phyloP scores from a whole-genome alignment of 1,139 yeast genomes.

The Tardiomyces blankii region DNA sequence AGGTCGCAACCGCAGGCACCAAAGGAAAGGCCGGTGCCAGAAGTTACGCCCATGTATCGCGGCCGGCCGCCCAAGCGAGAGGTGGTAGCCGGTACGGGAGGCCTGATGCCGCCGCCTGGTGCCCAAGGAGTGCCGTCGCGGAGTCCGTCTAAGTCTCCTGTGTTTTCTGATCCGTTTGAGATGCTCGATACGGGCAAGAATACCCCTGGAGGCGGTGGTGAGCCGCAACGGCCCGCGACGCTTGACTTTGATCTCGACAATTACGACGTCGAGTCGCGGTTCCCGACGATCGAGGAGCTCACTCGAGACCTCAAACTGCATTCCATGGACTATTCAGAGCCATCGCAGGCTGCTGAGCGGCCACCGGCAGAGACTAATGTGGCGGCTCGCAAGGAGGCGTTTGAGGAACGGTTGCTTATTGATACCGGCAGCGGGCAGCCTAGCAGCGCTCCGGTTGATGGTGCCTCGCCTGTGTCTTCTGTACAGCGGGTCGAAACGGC shows the following conservation, averaged over 20 bases:
- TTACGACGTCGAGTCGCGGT: constrained; percentile 15
- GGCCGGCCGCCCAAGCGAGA: constrained; percentile 12
- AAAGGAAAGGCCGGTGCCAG: constrained; percentile 6
- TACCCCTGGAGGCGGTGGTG: not conserved
- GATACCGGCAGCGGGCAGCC: too few species aligned
- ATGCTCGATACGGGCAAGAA: not conserved
- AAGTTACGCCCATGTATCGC: constrained; percentile 18
- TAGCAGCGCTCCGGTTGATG: too few species aligned
- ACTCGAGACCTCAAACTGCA: constrained; percentile 16
- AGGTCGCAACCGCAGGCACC: not conserved
- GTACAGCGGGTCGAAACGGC: too few species aligned
- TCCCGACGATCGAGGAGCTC: constrained; percentile 27
- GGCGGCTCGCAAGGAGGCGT: too few species aligned
- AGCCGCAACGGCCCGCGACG: not conserved
- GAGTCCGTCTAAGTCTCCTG: not conserved
- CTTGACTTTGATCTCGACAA: not conserved
- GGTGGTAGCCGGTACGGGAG: not conserved
- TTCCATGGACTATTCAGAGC: constrained; percentile 1
- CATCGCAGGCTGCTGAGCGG: too few species aligned
- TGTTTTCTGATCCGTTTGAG: not conserved
- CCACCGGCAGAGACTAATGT: too few species aligned
- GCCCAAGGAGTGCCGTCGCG: not conserved
- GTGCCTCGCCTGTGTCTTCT: too few species aligned
- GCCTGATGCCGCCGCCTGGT: not conserved
- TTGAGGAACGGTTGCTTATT: too few species aligned